These are phyloP conservation scores for Cladorrhinum sp. DNA, from an alignment of 2,329 filamentous ascomycete species.

Conservation along the genomic window DNA sequence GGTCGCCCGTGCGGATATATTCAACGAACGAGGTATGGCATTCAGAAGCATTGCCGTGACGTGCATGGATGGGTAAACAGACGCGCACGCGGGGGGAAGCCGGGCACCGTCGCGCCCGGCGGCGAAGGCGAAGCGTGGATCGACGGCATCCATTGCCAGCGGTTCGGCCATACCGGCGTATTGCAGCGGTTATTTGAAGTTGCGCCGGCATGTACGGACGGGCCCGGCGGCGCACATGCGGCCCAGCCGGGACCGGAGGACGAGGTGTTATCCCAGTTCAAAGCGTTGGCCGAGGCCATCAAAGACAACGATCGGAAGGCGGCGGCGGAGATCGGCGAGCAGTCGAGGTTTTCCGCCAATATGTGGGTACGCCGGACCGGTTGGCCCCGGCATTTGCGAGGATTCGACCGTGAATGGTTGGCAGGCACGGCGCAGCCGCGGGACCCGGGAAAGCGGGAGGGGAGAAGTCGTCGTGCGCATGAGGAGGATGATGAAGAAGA, in stretches of 20 bases:
- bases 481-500: background rate
- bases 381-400: conserved; percentile 4
- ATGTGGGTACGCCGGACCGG: conserved; percentile 7
- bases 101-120: too few species aligned
- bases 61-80: too few species aligned
- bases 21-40: too few species aligned
- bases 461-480: background rate
- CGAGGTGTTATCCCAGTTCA: background rate
- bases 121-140: too few species aligned
- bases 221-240: too few species aligned
- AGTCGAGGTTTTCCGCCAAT: conserved; percentile 9
- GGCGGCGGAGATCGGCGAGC: background rate
- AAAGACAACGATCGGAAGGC: background rate
- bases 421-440: background rate
- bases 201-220: too few species aligned
- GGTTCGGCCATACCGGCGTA: too few species aligned
- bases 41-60: too few species aligned
- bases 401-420: conserved; percentile 9
- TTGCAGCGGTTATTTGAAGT: too few species aligned
- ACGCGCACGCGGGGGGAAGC: too few species aligned
- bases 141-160: too few species aligned
- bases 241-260: background rate
- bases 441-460: background rate
- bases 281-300: background rate
- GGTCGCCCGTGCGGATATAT: background rate